These are phyloP conservation scores for Trypanosoma vivax DNA, from an alignment of 208 protist genomes.

Conservation along the genomic window DNA sequence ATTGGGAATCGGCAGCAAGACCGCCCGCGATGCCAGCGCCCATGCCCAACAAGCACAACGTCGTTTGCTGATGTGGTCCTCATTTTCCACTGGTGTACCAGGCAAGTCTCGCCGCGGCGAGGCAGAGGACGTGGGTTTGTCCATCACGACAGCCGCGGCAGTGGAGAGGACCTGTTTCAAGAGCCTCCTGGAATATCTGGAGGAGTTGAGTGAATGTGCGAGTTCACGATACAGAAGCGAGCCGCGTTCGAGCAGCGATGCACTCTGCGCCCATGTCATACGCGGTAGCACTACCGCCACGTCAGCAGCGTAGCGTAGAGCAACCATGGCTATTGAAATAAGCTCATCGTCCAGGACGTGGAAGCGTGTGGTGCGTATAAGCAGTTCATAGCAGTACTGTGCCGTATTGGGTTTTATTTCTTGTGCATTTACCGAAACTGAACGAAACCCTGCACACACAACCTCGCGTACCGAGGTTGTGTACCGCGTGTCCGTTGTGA, in stretches of 20 bases:
- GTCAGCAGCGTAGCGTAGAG: slow-evolving; percentile 9
- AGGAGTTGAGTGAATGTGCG: slow-evolving; percentile 15
- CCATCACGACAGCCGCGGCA: slow-evolving; percentile 1
- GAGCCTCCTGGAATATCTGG: slow-evolving; percentile 15
- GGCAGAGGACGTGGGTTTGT: slow-evolving; percentile 8
- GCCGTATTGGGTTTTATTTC: slow-evolving; percentile 6
- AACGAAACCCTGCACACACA: slow-evolving; percentile 5
- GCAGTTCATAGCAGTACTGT: slow-evolving; percentile 16
- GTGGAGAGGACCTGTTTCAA: slow-evolving; percentile 24
- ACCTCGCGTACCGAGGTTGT: slow-evolving; percentile 13
- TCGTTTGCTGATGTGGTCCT: background rate
- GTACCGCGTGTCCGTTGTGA: slow-evolving; percentile 14
- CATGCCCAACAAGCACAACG: slow-evolving; percentile 18
- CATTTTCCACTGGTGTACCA: background rate
- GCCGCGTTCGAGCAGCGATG: slow-evolving; percentile 2
- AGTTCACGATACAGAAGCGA: slow-evolving; percentile 16
- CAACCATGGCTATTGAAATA: background rate
- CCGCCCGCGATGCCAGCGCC: slow-evolving; percentile 18
- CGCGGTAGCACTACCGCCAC: background rate
- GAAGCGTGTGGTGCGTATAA: slow-evolving; percentile 13
- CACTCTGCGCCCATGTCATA: slow-evolving; percentile 16
- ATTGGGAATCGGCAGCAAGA: slow-evolving; percentile 10
- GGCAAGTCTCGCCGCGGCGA: background rate
- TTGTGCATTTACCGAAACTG: background rate
- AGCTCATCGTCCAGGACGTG: slow-evolving; percentile 17